Base-by-base conservation (phyloP, 352 stramenopile species). In the Phytopythium boreale region DNA sequence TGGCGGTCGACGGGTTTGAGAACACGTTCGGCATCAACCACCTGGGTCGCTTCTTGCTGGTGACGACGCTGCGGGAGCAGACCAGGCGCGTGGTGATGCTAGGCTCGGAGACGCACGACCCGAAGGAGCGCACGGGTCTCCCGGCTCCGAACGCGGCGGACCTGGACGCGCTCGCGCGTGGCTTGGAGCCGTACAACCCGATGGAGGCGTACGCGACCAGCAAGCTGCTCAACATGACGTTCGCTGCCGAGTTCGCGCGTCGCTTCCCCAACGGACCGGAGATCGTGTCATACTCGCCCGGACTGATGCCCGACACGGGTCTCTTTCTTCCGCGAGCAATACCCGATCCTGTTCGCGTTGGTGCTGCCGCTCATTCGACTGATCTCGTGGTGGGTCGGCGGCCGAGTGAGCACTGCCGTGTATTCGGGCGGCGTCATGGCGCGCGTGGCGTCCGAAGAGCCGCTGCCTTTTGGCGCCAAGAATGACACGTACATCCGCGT, bases 211-310 rank as follows among this genome's bases (percentile, higher is more conserved):
- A 84, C 62, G 47, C 55, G 19, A 84, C 72, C 7, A 77, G 65
- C 63, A 84, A 81, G 41, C 70, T 84, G 22, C 79, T 74, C 62
- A 84, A 84, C 24, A 49, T 84, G 27, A 59, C 76, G 29, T 84
- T 81, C 46, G 75, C 60, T 9, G 75, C 77, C 53, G 72, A 84
- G 56, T 69, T 81, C 37, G 47, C 69, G 50, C 72, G 75, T 0
- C 70, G 73, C 2, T 65, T 72, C 43, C 52, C 52, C 1, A 19
- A 43, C n/a, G 52, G 52, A 29, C 62, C 65, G 10, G 37, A 72
- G 15, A 44, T 79, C 36, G 52, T 67, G 6, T 71, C 77, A 53
- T 83, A 79, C 60, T 67, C 72, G 34, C 72, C 75, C 3, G 72
- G 75, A 10, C 78, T 83, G n/a, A 67, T 78, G 11, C 69, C 70